Percentiles rank a stretch among this genome's conserved stretches.
Evolutionary conservation across 495 filamentous ascomycete species (phyloP).

Genomic region (Darksidea phi): DNA sequence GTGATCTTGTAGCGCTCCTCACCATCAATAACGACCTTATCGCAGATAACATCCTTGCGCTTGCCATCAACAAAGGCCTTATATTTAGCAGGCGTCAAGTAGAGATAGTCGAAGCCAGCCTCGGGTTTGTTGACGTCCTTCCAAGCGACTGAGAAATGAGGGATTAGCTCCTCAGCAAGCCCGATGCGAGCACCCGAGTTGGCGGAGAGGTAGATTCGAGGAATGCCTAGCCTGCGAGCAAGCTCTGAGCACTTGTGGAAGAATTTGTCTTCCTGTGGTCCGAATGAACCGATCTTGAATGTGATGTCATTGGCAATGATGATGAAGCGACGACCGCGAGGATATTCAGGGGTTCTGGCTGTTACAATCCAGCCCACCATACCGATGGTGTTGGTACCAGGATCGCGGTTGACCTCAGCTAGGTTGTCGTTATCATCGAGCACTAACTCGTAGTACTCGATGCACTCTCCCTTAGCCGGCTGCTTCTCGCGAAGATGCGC

Average conservation of each 20-base stretch:
- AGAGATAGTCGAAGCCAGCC: slow-evolving; percentile 97
- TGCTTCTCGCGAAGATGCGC: slow-evolving; percentile 73
- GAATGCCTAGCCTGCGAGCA: slow-evolving; percentile 87
- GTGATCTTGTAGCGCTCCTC: slow-evolving; percentile 93
- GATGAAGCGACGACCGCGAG: slow-evolving; percentile 84
- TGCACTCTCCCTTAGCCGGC: slow-evolving; percentile 83
- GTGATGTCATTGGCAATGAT: slow-evolving; percentile 99
- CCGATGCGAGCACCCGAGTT: slow-evolving; percentile 99
- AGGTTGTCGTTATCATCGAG: slow-evolving; percentile 91
- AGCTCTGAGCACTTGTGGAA: slow-evolving; percentile 99
- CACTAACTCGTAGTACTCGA: slow-evolving; percentile 91
- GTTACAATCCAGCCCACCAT: slow-evolving; percentile 99
- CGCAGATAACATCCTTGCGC: slow-evolving; percentile 80
- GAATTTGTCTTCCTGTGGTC: slow-evolving; percentile 93
- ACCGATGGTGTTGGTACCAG: slow-evolving; percentile 90
- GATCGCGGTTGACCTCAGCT: slow-evolving; percentile 87
- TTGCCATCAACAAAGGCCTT: slow-evolving; percentile 83
- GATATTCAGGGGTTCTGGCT: slow-evolving; percentile 97
- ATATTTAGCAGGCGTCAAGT: slow-evolving; percentile 83
- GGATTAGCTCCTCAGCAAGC: slow-evolving; percentile 94
- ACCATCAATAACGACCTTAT: slow-evolving; percentile 78
- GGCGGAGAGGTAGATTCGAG: slow-evolving; percentile 94
- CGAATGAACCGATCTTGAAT: slow-evolving; percentile 97
- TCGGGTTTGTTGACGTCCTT: slow-evolving; percentile 82
- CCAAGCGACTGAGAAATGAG: slow-evolving; percentile 95